Evolutionary conservation across 257 asterid genomes (phyloP), one percentile per base, ranked within the genome.

Genomic region (Ophiorrhiza pumila): DNA sequence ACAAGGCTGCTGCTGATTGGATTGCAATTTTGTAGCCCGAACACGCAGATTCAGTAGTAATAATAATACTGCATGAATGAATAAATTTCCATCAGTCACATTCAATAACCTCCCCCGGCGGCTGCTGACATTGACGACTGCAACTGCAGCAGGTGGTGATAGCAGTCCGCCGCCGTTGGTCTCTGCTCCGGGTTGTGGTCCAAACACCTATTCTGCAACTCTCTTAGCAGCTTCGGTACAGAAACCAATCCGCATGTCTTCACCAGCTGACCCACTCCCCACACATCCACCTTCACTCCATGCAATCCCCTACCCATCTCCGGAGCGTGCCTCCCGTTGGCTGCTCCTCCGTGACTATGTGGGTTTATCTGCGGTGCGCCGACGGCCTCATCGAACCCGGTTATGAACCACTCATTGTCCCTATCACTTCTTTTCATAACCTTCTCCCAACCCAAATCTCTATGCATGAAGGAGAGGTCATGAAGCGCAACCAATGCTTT

Each of bases 91-190:
- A 68, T 74, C 77, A 71, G 76, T 78, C 76, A 50, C 73, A 45
- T 45, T 74, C 56, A 71, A 68, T 74, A 74, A 43, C 75, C 72
- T 67, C 72, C 68, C 63, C 67, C 72, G 78, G 81, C 76, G 78
- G 85, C 80, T 14, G 84, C 81, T 76, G 84, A 81, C 70, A 81
- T 67, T n/a, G 84, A 77, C 66, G 88, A 84, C 79, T 84, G 88
- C 71, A 84, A 69, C 86, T 81, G 88, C 78, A 84, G 58, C 74
- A 82, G 75, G 79, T 84, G 88, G 83, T 77, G 84, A 68, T 84
- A 84, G 79, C 88, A 84, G 83, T 84, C 88, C 57, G 88, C 86
- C 73, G 88, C 88, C 78, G 86, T 81, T 42, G 88, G 88, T 13
- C 86, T 78, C 72, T 82, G 86, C 78, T 84, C 88, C 72, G 86